Conservation (phyloP, 2,329 filamentous ascomycete genomes). For the Parastagonospora avenae region DNA sequence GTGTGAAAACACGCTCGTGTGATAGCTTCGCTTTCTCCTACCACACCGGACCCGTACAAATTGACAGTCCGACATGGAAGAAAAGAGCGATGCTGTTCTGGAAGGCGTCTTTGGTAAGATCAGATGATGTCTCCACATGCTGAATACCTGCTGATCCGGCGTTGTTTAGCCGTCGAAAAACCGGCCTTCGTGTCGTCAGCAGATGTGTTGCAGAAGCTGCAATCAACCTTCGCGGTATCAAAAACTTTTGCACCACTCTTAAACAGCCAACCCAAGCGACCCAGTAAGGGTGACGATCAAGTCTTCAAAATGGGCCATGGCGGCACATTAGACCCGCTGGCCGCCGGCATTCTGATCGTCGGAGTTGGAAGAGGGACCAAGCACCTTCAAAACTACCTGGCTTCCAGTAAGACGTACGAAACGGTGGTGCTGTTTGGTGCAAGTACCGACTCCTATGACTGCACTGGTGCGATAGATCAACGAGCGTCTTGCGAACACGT, state of each 20-base stretch:
- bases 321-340: constrained; percentile 38
- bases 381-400: constrained; percentile 29
- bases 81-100: constrained; percentile 7
- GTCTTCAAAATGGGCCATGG: constrained; percentile 39
- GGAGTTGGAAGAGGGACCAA: constrained; percentile 40
- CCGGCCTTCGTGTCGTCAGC: constrained; percentile 29
- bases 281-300: constrained; percentile 24
- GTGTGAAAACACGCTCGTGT: too few relatives aligned
- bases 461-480: constrained; percentile 23
- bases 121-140: neutral
- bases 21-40: too few relatives aligned
- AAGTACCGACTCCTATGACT: constrained; percentile 39
- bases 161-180: constrained; percentile 25
- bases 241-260: constrained; percentile 21
- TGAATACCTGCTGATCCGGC: neutral
- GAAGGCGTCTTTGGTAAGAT: constrained; percentile 32
- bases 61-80: neutral
- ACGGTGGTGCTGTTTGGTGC: constrained; percentile 34
- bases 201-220: constrained; percentile 29
- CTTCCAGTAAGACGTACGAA: constrained; percentile 37
- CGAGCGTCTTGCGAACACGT: constrained; percentile 21
- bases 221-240: constrained; percentile 24
- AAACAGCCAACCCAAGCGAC: constrained; percentile 21
- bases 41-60: too few relatives aligned
- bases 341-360: constrained; percentile 36